Base-by-base conservation (phyloP, 2,329 filamentous ascomycete genomes). In the Plectosphaerella cucumerina region DNA sequence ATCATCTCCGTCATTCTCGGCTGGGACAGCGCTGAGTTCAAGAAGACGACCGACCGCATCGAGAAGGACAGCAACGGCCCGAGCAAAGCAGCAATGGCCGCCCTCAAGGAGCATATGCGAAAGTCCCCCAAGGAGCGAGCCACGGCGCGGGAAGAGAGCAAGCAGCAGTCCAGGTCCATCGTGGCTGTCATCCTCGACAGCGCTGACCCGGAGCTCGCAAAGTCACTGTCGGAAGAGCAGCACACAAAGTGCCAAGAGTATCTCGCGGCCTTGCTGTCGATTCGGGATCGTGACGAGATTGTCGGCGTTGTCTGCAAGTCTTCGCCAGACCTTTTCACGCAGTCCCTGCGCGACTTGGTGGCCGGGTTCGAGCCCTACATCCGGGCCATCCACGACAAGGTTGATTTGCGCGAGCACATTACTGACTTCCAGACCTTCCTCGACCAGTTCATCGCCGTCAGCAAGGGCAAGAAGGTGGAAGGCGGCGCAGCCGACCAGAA, bases 321-420 rank as follows among this genome's bases (percentile, higher is more conserved):
- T 44, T 81, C 76, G 21, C 89, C 89, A 0, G 89, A 93, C 59
- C 74, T 87, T 10, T 74, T 91, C n/a, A 92, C 89, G 0, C 77
- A 82, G 9, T 76, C 82, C 1, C 70, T 92, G 45, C 77, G 80
- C 26, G 85, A 90, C 51, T 66, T 76, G 0, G 79, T 91, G 6
- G 72, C 77, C 1, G 84, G 85, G 2, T 89, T 88, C 57, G 88
- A 91, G 48, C 87, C 87, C 0, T 82, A 91, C 53, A 89, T 94
- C 50, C 78, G 88, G 20, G 71, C 76, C 3, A 73, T 92, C 6
- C 89, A 93, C 63, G 80, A 87, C 49, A 79, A 80, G 2, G 78
- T 91, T 21, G 86, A 92, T 60, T 74, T 93, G 6, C 82, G 81
- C 33, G 83, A 83, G 37, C 87, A 89, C 18, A 66, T 93, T 6